These are phyloP conservation scores for Hypsizygus ulmarius DNA, from an alignment of 1,284 basidiomycete species.

Conservation along the genomic window DNA sequence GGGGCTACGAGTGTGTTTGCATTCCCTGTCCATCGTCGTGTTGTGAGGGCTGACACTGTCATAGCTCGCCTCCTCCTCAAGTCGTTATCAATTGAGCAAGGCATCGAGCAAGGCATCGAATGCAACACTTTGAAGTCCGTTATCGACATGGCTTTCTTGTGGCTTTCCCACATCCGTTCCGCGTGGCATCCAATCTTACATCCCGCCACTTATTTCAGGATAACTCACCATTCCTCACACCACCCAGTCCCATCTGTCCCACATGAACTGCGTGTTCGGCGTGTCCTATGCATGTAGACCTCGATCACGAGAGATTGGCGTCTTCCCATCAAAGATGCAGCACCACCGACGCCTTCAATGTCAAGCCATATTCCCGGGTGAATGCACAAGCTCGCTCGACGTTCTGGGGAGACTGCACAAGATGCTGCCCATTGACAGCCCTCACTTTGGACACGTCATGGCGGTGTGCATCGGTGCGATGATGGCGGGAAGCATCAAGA, in stretches of 20 bases:
- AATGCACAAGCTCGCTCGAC: constrained; percentile 75
- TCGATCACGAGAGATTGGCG: too few species aligned
- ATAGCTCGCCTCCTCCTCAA: constrained; percentile 78
- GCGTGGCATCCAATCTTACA: constrained; percentile 63
- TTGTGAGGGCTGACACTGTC: constrained; percentile 7
- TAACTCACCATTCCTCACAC: too few species aligned
- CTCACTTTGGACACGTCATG: constrained; percentile 86
- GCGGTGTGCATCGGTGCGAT: constrained; percentile 88
- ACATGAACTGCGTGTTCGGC: too few species aligned
- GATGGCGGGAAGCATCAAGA: constrained; percentile 91
- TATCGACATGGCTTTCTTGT: too few species aligned
- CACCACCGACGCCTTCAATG: constrained; percentile 56
- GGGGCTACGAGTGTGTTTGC: constrained; percentile 70
- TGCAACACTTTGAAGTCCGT: constrained; percentile 87
- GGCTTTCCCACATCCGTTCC: constrained; percentile 85
- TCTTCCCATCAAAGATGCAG: too few species aligned
- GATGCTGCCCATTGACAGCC: constrained; percentile 85
- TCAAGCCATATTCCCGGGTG: constrained; percentile 66
- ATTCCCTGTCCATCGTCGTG: background rate
- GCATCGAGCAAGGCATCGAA: constrained; percentile 90
- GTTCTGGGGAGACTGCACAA: constrained; percentile 96
- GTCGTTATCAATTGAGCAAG: constrained; percentile 92
- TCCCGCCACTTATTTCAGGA: too few species aligned
- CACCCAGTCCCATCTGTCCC: too few species aligned
- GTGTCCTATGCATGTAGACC: too few species aligned